These are phyloP conservation scores for Scheffersomyces insectosa DNA, from an alignment of 1,139 yeast species.

Conservation along the genomic window DNA sequence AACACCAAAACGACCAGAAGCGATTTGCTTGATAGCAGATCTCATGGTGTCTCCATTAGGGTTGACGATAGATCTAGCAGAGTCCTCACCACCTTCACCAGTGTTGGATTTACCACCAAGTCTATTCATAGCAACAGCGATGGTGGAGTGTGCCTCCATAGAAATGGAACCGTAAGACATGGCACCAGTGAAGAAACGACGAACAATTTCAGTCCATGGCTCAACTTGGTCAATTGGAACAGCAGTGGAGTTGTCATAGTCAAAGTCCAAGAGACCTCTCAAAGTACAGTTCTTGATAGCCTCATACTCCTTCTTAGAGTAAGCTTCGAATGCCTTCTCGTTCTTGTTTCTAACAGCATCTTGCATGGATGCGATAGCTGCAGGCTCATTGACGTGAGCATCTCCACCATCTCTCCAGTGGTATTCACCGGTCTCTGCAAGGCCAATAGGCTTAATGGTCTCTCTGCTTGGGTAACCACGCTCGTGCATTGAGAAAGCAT, in stretches of 20 bases:
- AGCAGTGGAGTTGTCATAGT: constrained; percentile 64
- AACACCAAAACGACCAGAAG: constrained; percentile 98
- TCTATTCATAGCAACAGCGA: constrained; percentile 98
- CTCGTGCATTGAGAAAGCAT: constrained; percentile 91
- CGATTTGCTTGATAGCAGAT: constrained; percentile 96
- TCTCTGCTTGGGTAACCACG: constrained; percentile 84
- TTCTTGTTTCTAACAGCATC: constrained; percentile 97
- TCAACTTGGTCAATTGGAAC: constrained; percentile 97
- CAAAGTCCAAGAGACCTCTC: constrained; percentile 91
- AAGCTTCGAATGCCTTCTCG: constrained; percentile 87
- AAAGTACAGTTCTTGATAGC: constrained; percentile 91
- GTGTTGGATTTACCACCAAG: constrained; percentile 97
- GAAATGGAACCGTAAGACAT: constrained; percentile 99
- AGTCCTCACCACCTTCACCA: constrained; percentile 99
- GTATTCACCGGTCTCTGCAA: constrained; percentile 96
- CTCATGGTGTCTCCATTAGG: constrained; percentile 97
- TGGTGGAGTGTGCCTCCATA: constrained; percentile 96
- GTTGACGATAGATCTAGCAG: constrained; percentile 79
- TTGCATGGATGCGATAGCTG: constrained; percentile 92
- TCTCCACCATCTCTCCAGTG: constrained; percentile 99
- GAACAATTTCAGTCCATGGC: constrained; percentile 99
- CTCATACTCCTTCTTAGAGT: constrained; percentile 86
- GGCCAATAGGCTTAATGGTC: constrained; percentile 67
- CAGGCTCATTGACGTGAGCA: constrained; percentile 90
- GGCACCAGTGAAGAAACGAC: constrained; percentile 97